A percentile compares a stretch with the other conserved stretches of the same genome.
These are phyloP conservation scores for Diplodia scrobiculata DNA, from an alignment of 2,329 filamentous ascomycete genomes.

Conservation along the genomic window DNA sequence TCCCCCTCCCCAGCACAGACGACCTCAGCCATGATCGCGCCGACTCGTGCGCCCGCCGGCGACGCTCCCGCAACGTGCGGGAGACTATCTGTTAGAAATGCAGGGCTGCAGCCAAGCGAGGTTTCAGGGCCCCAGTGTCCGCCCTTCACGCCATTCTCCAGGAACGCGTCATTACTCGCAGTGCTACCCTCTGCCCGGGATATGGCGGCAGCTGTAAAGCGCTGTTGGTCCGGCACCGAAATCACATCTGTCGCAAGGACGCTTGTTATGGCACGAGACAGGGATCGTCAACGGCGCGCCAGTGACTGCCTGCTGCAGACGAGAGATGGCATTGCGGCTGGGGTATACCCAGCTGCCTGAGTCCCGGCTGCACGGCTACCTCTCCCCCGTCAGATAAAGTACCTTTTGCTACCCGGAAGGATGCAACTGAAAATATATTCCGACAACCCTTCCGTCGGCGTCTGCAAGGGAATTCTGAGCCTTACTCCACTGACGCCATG, in stretches of 20 bases:
- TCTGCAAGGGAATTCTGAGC: neutral
- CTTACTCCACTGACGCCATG: conserved; percentile 1
- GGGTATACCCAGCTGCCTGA: neutral
- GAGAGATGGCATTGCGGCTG: neutral
- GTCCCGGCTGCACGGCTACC: neutral
- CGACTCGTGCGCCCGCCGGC: neutral
- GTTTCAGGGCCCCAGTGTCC: neutral
- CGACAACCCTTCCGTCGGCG: neutral
- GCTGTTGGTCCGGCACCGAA: neutral
- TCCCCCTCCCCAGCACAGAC: neutral
- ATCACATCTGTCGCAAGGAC: neutral
- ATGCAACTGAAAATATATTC: conserved; percentile 4
- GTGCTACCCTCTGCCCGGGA: too few relatives aligned
- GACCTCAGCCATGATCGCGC: too few relatives aligned
- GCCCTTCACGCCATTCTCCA: neutral
- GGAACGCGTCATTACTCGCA: neutral
- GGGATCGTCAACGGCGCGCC: neutral
- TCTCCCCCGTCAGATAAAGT: conserved; percentile 9
- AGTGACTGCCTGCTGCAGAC: neutral
- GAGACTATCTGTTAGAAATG: neutral
- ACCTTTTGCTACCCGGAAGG: neutral
- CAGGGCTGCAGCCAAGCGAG: conserved; percentile 3
- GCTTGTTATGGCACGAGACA: too few relatives aligned
- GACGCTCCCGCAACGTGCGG: neutral
- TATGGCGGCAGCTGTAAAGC: neutral